These are phyloP conservation scores for Saccharomycopsis fermentans DNA, from an alignment of 805 yeast species.

Conservation along the genomic window DNA sequence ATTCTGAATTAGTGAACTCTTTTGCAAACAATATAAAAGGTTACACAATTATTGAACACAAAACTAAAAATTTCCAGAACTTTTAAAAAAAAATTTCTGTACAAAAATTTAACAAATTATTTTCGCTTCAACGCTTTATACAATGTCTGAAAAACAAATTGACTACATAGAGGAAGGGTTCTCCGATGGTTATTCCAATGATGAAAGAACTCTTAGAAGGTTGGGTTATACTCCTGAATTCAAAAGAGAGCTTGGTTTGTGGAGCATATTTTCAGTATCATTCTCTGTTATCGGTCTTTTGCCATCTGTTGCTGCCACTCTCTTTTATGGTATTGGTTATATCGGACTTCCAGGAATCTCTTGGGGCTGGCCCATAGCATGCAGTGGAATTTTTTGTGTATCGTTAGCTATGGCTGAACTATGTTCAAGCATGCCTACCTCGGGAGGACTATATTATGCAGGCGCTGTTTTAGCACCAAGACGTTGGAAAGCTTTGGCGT, in stretches of 20 bases:
- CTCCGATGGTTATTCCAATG: conserved; percentile 27
- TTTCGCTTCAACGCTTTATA: too few species aligned
- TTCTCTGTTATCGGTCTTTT: conserved; percentile 64
- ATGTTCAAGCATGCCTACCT: conserved; percentile 62
- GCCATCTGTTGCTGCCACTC: conserved; percentile 51
- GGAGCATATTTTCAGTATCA: conserved; percentile 63
- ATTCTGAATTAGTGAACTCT: too few species aligned
- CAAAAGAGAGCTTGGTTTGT: conserved; percentile 46
- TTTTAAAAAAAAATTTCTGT: too few species aligned
- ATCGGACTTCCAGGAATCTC: conserved; percentile 27
- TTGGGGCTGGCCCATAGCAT: conserved; percentile 67
- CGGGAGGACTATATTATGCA: conserved; percentile 68
- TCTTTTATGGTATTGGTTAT: conserved; percentile 41
- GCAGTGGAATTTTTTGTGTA: conserved; percentile 33
- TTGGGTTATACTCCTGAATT: conserved; percentile 61
- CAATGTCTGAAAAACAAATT: neutral
- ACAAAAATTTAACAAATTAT: too few species aligned
- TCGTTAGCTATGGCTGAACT: conserved; percentile 53
- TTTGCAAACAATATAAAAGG: neutral
- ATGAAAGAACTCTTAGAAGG: conserved; percentile 23
- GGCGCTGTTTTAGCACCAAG: conserved; percentile 58
- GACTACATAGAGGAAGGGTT: conserved; percentile 26
- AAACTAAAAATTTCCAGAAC: too few species aligned
- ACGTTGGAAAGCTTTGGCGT: conserved; percentile 38
- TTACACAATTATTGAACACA: too few species aligned